Percentiles rank a stretch among this genome's conserved stretches.
Conservation (phyloP, 495 filamentous ascomycete genomes). For the Lophiotrema nucula region DNA sequence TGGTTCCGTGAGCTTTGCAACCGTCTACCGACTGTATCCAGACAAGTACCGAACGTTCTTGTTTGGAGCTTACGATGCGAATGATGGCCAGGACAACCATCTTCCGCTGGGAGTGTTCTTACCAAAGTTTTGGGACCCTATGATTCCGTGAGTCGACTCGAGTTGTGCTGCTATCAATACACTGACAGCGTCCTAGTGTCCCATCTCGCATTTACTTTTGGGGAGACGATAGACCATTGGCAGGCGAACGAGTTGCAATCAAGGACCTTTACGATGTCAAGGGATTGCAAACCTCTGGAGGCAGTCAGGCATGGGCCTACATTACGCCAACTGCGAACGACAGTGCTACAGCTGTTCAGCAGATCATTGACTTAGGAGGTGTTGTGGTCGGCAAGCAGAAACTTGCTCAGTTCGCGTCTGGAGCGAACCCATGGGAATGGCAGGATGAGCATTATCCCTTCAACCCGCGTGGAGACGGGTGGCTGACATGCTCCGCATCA, state of each 20-base stretch:
- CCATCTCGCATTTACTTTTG: slow-evolving; percentile 34
- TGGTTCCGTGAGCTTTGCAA: slow-evolving; percentile 20
- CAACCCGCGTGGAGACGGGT: slow-evolving; percentile 33
- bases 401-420: slow-evolving; percentile 35
- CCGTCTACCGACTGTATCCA: slow-evolving; percentile 33
- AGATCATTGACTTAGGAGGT: slow-evolving; percentile 33
- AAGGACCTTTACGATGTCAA: slow-evolving; percentile 37
- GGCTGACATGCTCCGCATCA: slow-evolving; percentile 32
- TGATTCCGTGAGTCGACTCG: slow-evolving; percentile 26
- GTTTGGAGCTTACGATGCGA: slow-evolving; percentile 33
- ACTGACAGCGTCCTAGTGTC: slow-evolving; percentile 17
- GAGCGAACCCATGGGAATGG: slow-evolving; percentile 34
- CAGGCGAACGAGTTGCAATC: slow-evolving; percentile 34
- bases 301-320: slow-evolving; percentile 31
- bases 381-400: slow-evolving; percentile 37
- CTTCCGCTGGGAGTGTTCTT: slow-evolving; percentile 22
- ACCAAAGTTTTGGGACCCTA: slow-evolving; percentile 29
- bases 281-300: slow-evolving; percentile 32
- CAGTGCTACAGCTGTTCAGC: slow-evolving; percentile 31
- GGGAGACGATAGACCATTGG: slow-evolving; percentile 30
- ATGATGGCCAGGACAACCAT: slow-evolving; percentile 23
- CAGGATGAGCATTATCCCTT: slow-evolving; percentile 34
- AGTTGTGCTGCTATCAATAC: too few species aligned
- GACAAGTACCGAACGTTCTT: slow-evolving; percentile 33
- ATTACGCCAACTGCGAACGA: slow-evolving; percentile 21